These are phyloP conservation scores for Xerophyta viscosa DNA, from an alignment of 106 monocot genomes.

Conservation along the genomic window DNA sequence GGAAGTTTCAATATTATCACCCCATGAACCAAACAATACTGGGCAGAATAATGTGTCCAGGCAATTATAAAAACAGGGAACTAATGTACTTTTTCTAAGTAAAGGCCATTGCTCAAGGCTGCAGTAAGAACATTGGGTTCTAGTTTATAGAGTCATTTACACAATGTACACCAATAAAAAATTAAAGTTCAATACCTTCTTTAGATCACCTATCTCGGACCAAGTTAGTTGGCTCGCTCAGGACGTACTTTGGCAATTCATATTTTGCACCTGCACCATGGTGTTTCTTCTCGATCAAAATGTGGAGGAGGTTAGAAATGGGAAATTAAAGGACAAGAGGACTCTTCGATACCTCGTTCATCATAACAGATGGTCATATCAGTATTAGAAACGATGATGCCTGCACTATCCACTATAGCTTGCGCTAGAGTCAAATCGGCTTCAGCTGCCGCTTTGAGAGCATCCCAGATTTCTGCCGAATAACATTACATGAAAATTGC, in stretches of 20 bases:
- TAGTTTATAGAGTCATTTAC: too few species aligned
- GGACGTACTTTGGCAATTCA: conserved; percentile 58
- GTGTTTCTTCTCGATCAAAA: background rate
- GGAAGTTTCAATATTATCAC: too few species aligned
- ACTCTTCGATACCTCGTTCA: conserved; percentile 33
- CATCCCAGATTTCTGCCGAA: conserved; percentile 95
- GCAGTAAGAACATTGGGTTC: too few species aligned
- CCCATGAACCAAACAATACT: too few species aligned
- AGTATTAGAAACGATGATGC: conserved; percentile 47
- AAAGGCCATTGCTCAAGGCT: too few species aligned
- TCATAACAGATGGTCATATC: conserved; percentile 66
- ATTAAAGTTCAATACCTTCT: too few species aligned
- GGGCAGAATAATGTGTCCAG: too few species aligned
- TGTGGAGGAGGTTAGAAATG: background rate
- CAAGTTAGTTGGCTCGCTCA: conserved; percentile 61
- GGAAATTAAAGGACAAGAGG: too few species aligned
- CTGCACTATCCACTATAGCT: conserved; percentile 52
- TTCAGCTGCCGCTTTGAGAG: conserved; percentile 50
- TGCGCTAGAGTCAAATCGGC: conserved; percentile 47
- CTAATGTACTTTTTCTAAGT: too few species aligned
- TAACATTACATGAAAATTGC: too few species aligned
- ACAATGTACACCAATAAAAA: too few species aligned
- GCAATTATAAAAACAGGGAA: too few species aligned
- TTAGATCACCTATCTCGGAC: conserved; percentile 38
- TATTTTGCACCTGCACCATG: conserved; percentile 56